Evolutionary conservation across 2,329 filamentous ascomycete species (phyloP), one percentile per base, ranked within the genome.

Genomic region (Botrytis aclada): DNA sequence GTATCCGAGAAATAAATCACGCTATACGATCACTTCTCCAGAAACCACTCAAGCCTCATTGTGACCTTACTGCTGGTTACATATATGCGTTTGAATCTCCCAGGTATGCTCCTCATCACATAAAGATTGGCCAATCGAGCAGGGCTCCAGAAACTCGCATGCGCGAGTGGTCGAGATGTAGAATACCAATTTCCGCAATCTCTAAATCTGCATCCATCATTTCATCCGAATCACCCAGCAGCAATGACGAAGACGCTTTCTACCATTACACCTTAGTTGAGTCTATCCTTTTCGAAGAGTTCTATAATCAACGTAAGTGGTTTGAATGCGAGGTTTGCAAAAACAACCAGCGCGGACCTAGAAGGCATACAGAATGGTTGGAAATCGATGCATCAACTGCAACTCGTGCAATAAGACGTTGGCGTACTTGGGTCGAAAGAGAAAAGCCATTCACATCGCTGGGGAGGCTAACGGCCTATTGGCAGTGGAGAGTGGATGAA

Each of bases 341-440:
- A 29, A 70, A 56, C 18, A 22, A 9, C 34, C 66, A 70, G n/a
- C 61, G 61, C 32, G n/a, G 20, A 47, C 22, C 22, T 37, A 29
- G n/a, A 34, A 63, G n/a, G n/a, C 75, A 76, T 58, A 34, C 64
- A 6, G 75, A 77, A 54, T 76, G 76, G 76, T 74, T 74, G 45
- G 70, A 76, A 29, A 56, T 73, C 4, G 56, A 73, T 29, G 63
- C 70, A 41, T 20, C 71, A 20, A 67, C 43, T 25, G 75, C 72
- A 8, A 60, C 74, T 41, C 71, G 72, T 43, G 51, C 67, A 6
- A 72, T 77, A 9, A 22, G 69, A 18, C 58, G 71, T 32, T 77
- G 76, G 74, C 71, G 72, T n/a, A 39, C 32, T 37, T 77, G 75
- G 76, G 45, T 77, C 25, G 64, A 58, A 34, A 51, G 60, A 18